Base-by-base conservation (phyloP, 768 basidiomycete genomes). In the Serendipita vermifera region DNA sequence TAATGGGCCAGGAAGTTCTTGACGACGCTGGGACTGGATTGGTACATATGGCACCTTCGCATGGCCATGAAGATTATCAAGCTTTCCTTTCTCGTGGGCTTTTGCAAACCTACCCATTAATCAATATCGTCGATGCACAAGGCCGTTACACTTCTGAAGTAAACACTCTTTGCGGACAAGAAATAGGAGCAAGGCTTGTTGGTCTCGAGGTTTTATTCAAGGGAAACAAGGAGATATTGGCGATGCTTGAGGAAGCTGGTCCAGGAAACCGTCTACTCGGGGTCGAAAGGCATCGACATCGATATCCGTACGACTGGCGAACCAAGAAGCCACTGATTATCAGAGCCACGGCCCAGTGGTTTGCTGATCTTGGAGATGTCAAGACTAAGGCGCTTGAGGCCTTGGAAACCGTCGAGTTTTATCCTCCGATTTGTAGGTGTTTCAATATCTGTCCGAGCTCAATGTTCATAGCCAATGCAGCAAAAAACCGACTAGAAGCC, bases 221-320 rank as follows among this genome's bases (percentile, higher is more conserved):
- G 5, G 94, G 92, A 0, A 79, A 78, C 3, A 78, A 76, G 58
- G 76, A 75, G 15, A 72, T 94, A 39, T 75, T 91, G 5, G 69
- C 73, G 33, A 63, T 92, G 6, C 67, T 97, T 48, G 54, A 61
- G 51, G 74, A 77, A 61, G 67, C 75, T 17, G 64, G 71, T n/a
- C 72, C 71, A 1, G 78, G 71, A 3, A 51, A 22, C 9, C 26
- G 29, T 27, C 71, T 97, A 14, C 65, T 88, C 38, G 82, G 79
- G 62, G 71, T 85, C 54, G 75, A 87, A 66, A 75, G 75, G 61
- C 77, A 88, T 62, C 82, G 79, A 62, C 94, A 98, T 69, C 79
- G 82, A 48, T 99, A 96, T 64, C 92, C 94, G 0, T 93, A 92
- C 65, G 94, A 99, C 63, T 97, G 93, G 93, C 86, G 88, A 68